These are phyloP conservation scores for Cladophialophora yegresii DNA, from an alignment of 2,329 filamentous ascomycete species.

Conservation along the genomic window DNA sequence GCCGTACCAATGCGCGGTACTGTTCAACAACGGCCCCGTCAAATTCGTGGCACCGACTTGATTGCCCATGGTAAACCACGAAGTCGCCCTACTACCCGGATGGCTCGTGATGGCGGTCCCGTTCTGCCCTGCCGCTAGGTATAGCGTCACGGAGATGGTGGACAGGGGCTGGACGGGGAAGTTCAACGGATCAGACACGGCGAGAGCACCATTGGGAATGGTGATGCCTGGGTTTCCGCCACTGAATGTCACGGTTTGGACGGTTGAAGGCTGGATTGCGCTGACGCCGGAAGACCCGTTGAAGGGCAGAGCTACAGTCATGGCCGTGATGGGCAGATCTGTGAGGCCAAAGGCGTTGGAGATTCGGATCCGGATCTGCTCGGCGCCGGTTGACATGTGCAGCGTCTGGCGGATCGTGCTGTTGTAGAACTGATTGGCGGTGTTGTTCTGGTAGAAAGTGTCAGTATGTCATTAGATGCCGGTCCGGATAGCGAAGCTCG, in stretches of 20 bases:
- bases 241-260: constrained; percentile 61
- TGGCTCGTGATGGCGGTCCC: constrained; percentile 63
- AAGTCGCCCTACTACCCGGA: constrained; percentile 65
- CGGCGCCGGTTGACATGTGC: constrained; percentile 59
- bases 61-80: constrained; percentile 62
- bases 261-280: constrained; percentile 55
- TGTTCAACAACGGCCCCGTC: constrained; percentile 44
- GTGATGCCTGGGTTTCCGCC: constrained; percentile 55
- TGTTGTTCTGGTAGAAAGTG: constrained; percentile 51
- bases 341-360: constrained; percentile 66
- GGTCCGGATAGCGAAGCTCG: neutral
- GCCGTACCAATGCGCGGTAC: constrained; percentile 49
- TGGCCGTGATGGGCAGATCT: constrained; percentile 61
- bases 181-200: constrained; percentile 63
- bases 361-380: constrained; percentile 62
- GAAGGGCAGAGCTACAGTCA: constrained; percentile 59
- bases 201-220: constrained; percentile 59
- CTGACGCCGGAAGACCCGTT: constrained; percentile 58
- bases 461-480: neutral
- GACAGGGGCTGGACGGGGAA: constrained; percentile 55
- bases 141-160: constrained; percentile 61
- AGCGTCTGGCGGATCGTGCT: constrained; percentile 68
- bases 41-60: constrained; percentile 55
- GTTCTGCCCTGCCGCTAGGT: constrained; percentile 58
- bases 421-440: constrained; percentile 59